phyloP scores from a whole-genome alignment of 768 basidiomycete genomes.

The Suillus plorans region DNA sequence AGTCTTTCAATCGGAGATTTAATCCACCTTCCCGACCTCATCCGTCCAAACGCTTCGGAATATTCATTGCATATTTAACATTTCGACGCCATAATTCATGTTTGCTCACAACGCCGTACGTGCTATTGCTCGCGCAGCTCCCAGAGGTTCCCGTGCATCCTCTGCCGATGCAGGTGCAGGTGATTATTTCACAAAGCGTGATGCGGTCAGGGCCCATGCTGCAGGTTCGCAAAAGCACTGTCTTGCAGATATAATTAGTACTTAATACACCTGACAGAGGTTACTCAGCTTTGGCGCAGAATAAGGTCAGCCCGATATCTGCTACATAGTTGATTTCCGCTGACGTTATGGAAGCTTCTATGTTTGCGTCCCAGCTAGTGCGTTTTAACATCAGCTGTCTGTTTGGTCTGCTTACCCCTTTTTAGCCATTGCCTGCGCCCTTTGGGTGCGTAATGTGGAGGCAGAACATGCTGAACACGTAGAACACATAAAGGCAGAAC shows the following conservation, averaged over 20 bases:
- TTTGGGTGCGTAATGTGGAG: slow-evolving; percentile 54
- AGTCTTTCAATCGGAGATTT: slow-evolving; percentile 30
- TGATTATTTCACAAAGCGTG: slow-evolving; percentile 51
- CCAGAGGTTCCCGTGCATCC: slow-evolving; percentile 34
- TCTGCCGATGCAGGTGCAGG: slow-evolving; percentile 39
- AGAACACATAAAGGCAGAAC: slow-evolving; percentile 68
- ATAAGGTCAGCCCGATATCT: slow-evolving; percentile 58
- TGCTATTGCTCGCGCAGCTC: slow-evolving; percentile 43
- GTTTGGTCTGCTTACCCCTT: slow-evolving; percentile 15
- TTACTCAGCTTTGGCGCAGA: slow-evolving; percentile 81
- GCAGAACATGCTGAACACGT: slow-evolving; percentile 69
- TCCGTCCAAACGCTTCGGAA: slow-evolving; percentile 27
- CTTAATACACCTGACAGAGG: slow-evolving; percentile 45
- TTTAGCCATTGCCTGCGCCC: slow-evolving; percentile 24
- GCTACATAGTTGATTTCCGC: background rate
- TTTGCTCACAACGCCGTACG: slow-evolving; percentile 51
- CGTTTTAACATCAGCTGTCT: slow-evolving; percentile 27
- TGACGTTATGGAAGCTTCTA: slow-evolving; percentile 51
- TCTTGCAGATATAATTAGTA: slow-evolving; percentile 7
- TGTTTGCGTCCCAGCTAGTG: slow-evolving; percentile 74
- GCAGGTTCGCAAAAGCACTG: slow-evolving; percentile 41
- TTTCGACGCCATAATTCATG: slow-evolving; percentile 46
- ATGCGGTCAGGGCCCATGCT: slow-evolving; percentile 66
- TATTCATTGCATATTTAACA: slow-evolving; percentile 12
- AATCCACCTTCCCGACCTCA: slow-evolving; percentile 27